Evolutionary conservation across 2,329 filamentous ascomycete genomes (phyloP).

Genomic region (Bipolaris gigantea): DNA sequence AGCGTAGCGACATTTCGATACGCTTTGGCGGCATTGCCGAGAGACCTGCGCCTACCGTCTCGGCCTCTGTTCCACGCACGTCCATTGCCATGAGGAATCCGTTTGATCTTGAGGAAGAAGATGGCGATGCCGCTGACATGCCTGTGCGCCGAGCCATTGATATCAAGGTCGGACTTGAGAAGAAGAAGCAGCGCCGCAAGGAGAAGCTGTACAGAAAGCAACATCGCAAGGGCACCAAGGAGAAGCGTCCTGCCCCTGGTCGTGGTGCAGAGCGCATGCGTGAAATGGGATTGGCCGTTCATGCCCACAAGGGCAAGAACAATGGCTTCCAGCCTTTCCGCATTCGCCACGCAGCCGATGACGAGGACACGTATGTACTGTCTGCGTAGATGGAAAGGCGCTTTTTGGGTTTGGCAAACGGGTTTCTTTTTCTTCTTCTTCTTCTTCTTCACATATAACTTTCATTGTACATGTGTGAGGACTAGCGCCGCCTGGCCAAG

Average conservation of each 20-base stretch:
- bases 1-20: slow-evolving; percentile 45
- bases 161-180: slow-evolving; percentile 87
- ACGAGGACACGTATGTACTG: slow-evolving; percentile 50
- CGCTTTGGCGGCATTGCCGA: slow-evolving; percentile 59
- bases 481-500: neutral
- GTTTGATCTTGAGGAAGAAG: slow-evolving; percentile 43
- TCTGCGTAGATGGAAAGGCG: slow-evolving; percentile 37
- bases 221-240: slow-evolving; percentile 77
- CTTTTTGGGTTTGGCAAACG: too few relatives aligned
- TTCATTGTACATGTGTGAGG: slow-evolving; percentile 1
- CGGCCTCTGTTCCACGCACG: slow-evolving; percentile 83
- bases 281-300: slow-evolving; percentile 83
- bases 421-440: neutral
- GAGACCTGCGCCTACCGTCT: slow-evolving; percentile 70
- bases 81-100: slow-evolving; percentile 54
- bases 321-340: slow-evolving; percentile 31
- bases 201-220: slow-evolving; percentile 92
- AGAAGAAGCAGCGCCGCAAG: slow-evolving; percentile 87
- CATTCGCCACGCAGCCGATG: slow-evolving; percentile 30
- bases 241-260: slow-evolving; percentile 69
- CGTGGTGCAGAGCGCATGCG: slow-evolving; percentile 92
- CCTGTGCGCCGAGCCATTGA: slow-evolving; percentile 93
- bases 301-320: slow-evolving; percentile 63
- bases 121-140: slow-evolving; percentile 48
- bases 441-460: neutral